Base-by-base conservation (phyloP, 495 filamentous ascomycete genomes). In the Neurospora africana region DNA sequence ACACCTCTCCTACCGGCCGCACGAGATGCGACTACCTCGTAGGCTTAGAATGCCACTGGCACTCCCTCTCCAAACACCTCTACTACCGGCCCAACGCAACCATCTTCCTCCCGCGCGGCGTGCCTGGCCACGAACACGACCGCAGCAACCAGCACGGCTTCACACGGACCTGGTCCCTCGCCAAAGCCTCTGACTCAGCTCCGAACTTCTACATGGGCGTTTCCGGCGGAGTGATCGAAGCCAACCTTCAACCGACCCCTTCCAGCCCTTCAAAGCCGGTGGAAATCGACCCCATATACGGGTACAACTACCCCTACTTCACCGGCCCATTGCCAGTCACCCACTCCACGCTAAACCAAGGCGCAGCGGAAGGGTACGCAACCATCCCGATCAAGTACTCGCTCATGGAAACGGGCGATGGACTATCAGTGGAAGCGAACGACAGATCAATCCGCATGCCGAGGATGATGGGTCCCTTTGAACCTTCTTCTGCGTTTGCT, bases 11-110 rank as follows among this genome's bases (percentile, higher is more conserved):
- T 7, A 38, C 39, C 9, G 19, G 36, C 27, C 68, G 35, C 9
- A 58, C 70, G 3, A 58, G 30, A 3, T 86, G 84, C 68, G 72
- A 83, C 21, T 71, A 80, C 39, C 17, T 76, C 0, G 23, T 21
- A 0, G 79, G 78, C 10, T 72, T 40, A 3, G 65, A 47, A 8
- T 86, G 84, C 61, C 76, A 74, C n/a, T 85, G 82, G 81, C 84
- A 86, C 69, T 71, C 74, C 0, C 74, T 84, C 13, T 84, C 83
- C 1, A 72, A 74, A 27, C 72, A 76, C 65, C 75, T 81, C 43
- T 83, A 81, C 75, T 84, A 82, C 70, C 78, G 83, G 0, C 84
- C 84, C 5, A 84, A 85, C 75, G 77, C 74, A 74, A 83, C 77
- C 69, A 79, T 81, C 39, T 83, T 81, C 75, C 77, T 84, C 5